A percentile compares a stretch with the other conserved stretches of the same genome.
Evolutionary conservation across 2,329 filamentous ascomycete genomes (phyloP).

Genomic region (Pseudocercospora crystallina): DNA sequence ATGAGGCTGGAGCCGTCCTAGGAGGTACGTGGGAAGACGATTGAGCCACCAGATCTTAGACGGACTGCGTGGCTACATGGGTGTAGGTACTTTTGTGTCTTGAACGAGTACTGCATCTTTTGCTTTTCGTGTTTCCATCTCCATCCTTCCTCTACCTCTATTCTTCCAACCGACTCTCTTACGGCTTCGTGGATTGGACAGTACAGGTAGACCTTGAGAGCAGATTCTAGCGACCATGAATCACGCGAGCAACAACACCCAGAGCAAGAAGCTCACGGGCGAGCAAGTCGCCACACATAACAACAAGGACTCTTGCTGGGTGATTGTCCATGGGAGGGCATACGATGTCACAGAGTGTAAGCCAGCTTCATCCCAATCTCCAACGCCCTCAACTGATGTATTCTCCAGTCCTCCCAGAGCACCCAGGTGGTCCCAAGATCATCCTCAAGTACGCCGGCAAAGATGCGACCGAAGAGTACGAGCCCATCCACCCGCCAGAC

Average conservation of each 20-base stretch:
- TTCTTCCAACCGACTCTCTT: constrained; percentile 9
- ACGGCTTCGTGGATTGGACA: neutral
- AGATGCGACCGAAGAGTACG: constrained; percentile 89
- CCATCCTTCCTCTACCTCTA: constrained; percentile 1
- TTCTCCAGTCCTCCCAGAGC: constrained; percentile 48
- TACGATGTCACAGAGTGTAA: constrained; percentile 63
- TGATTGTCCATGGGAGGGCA: constrained; percentile 76
- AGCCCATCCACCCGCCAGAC: constrained; percentile 85
- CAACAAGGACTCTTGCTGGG: constrained; percentile 82
- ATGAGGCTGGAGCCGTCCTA: constrained; percentile 11
- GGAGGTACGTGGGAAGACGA: too few species aligned
- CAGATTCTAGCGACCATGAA: constrained; percentile 40
- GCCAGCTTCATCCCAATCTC: neutral
- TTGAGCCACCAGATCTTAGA: constrained; percentile 4
- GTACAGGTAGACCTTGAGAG: neutral
- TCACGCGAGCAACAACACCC: constrained; percentile 42
- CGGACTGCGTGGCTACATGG: neutral
- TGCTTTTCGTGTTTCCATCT: neutral
- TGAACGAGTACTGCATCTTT: neutral
- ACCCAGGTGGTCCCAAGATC: constrained; percentile 86
- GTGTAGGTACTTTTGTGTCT: neutral
- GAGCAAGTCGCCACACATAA: constrained; percentile 71
- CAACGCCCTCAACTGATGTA: neutral
- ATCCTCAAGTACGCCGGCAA: constrained; percentile 96
- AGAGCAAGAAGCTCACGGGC: constrained; percentile 41